These are phyloP conservation scores for Colletotrichum scovillei DNA, from an alignment of 2,329 filamentous ascomycete species.

Conservation along the genomic window DNA sequence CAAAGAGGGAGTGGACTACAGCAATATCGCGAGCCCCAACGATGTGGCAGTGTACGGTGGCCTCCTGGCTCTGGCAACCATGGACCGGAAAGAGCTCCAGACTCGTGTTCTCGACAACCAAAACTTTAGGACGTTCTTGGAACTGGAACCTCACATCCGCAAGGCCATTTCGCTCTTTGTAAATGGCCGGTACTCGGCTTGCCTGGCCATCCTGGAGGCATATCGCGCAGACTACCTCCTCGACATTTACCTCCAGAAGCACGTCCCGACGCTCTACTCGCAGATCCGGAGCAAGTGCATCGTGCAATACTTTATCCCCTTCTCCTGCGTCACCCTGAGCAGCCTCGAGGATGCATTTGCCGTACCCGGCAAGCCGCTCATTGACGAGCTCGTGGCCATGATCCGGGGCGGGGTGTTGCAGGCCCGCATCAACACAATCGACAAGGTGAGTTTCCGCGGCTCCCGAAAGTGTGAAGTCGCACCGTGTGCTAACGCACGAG, in stretches of 20 bases:
- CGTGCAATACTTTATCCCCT: slow-evolving; percentile 90
- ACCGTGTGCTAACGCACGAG: slow-evolving; percentile 27
- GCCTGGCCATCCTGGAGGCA: slow-evolving; percentile 83
- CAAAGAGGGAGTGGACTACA: slow-evolving; percentile 62
- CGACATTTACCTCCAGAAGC: slow-evolving; percentile 84
- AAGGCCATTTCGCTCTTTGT: slow-evolving; percentile 92
- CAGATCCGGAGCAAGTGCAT: slow-evolving; percentile 91
- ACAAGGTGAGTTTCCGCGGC: slow-evolving; percentile 64
- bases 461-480: neutral
- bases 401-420: slow-evolving; percentile 79
- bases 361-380: slow-evolving; percentile 69
- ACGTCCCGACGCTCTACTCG: slow-evolving; percentile 77
- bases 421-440: slow-evolving; percentile 86
- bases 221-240: slow-evolving; percentile 90
- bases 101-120: slow-evolving; percentile 81
- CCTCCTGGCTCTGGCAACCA: slow-evolving; percentile 88
- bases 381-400: slow-evolving; percentile 81
- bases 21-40: slow-evolving; percentile 81
- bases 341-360: slow-evolving; percentile 84
- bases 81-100: slow-evolving; percentile 83
- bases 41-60: slow-evolving; percentile 94
- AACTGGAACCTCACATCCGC: slow-evolving; percentile 93
- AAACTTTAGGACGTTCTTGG: slow-evolving; percentile 86
- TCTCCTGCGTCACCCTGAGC: slow-evolving; percentile 85
- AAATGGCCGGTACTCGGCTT: slow-evolving; percentile 88